Conservation (phyloP, 257 asterid genomes). For the Fraxinus quadrangulata region DNA sequence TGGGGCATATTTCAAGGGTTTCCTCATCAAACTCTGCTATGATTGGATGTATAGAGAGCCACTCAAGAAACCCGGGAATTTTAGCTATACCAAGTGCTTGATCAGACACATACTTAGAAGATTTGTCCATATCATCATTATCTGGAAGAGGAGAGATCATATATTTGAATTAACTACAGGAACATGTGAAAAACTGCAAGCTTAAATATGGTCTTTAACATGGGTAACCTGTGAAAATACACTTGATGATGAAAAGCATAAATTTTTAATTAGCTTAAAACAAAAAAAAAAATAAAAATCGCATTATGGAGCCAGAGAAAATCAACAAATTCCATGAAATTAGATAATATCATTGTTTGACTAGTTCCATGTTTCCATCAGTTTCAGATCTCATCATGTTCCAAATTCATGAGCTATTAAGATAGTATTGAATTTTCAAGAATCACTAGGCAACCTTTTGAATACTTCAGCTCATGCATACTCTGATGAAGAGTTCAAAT, state of each 20-base stretch:
- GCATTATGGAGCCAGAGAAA: background rate
- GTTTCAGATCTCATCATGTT: background rate
- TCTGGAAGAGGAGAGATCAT: slow-evolving; percentile 45
- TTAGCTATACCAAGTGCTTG: slow-evolving; percentile 86
- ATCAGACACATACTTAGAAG: slow-evolving; percentile 58
- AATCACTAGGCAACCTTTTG: slow-evolving; percentile 16
- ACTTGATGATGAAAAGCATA: background rate
- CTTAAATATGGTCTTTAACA: background rate
- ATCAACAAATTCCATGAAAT: slow-evolving; percentile 17
- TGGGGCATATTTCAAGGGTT: slow-evolving; percentile 45
- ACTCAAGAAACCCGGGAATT: slow-evolving; percentile 84
- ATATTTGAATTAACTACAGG: slow-evolving; percentile 17
- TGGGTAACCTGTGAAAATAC: background rate
- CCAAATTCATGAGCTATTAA: slow-evolving; percentile 17
- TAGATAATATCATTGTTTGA: slow-evolving; percentile 4
- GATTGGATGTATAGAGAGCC: slow-evolving; percentile 93
- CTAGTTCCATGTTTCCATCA: slow-evolving; percentile 12
- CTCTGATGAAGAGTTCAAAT: slow-evolving; percentile 1
- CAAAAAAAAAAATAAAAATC: background rate
- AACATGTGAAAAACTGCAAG: slow-evolving; percentile 18
- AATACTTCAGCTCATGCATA: background rate
- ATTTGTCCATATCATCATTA: slow-evolving; percentile 39
- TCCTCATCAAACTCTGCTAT: slow-evolving; percentile 62
- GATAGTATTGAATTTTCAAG: slow-evolving; percentile 7
- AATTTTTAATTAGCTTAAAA: background rate